These are phyloP conservation scores for Tirmania nivea DNA, from an alignment of 495 filamentous ascomycete species.

Conservation along the genomic window DNA sequence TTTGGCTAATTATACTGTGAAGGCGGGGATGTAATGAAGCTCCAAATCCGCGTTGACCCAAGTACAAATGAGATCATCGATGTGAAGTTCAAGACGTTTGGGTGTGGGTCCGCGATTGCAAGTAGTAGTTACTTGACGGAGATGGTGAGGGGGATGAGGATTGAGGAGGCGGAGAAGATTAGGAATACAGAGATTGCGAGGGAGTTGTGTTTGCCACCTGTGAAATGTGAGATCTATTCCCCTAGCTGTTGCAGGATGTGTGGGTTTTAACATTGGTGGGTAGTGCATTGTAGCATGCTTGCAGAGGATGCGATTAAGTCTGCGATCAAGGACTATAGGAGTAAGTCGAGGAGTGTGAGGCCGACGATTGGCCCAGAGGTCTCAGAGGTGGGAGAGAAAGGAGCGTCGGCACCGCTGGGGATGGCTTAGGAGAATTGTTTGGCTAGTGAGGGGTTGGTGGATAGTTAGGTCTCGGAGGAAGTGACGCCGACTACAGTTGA, in stretches of 20 bases:
- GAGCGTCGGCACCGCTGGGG: too few species aligned
- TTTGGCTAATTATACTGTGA: neutral
- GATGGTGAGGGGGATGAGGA: constrained; percentile 82
- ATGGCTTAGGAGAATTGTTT: too few species aligned
- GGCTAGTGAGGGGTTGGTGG: too few species aligned
- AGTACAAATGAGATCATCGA: constrained; percentile 74
- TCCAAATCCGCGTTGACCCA: constrained; percentile 93
- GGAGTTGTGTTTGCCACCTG: constrained; percentile 84
- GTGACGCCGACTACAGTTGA: too few species aligned
- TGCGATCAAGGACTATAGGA: constrained; percentile 95
- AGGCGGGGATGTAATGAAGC: constrained; percentile 91
- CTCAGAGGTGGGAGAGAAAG: too few species aligned
- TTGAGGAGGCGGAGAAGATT: constrained; percentile 77
- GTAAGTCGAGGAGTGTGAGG: constrained; percentile 30
- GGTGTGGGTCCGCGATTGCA: constrained; percentile 88
- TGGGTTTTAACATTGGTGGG: too few species aligned
- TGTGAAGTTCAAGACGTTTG: constrained; percentile 97
- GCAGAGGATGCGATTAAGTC: constrained; percentile 98
- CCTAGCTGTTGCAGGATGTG: too few species aligned
- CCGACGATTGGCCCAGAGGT: neutral
- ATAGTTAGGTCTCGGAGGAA: too few species aligned
- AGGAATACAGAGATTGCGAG: constrained; percentile 94
- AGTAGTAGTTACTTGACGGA: constrained; percentile 78
- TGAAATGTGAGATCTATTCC: constrained; percentile 48
- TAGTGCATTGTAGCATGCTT: constrained; percentile 89